Evolutionary conservation across 768 basidiomycete species (phyloP).

Genomic region (Pseudohyphozyma bogoriensis): DNA sequence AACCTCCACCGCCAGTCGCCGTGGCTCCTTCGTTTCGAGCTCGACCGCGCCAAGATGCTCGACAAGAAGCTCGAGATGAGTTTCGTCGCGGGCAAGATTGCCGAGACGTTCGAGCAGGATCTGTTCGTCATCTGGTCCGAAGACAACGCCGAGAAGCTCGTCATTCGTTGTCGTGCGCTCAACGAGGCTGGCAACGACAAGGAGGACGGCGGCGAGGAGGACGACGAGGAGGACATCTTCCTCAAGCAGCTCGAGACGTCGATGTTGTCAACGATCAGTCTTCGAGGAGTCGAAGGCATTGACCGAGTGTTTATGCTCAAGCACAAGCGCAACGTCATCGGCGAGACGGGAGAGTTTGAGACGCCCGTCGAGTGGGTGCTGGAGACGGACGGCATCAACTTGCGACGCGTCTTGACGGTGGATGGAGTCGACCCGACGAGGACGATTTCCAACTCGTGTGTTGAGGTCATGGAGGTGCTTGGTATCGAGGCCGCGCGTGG

Average conservation of each 20-base stretch:
- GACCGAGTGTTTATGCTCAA: constrained; percentile 86
- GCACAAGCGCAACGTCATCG: constrained; percentile 63
- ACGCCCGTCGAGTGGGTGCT: constrained; percentile 71
- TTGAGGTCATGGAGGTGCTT: constrained; percentile 84
- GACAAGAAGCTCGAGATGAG: constrained; percentile 93
- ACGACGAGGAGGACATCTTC: constrained; percentile 89
- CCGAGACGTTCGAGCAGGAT: constrained; percentile 88
- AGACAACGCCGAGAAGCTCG: constrained; percentile 93
- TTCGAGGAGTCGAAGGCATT: constrained; percentile 86
- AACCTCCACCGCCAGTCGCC: constrained; percentile 88
- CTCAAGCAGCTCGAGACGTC: constrained; percentile 90
- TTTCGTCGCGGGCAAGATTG: constrained; percentile 84
- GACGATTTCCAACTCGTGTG: constrained; percentile 94
- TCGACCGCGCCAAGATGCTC: constrained; percentile 95
- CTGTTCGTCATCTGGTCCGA: constrained; percentile 98
- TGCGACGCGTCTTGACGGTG: constrained; percentile 88
- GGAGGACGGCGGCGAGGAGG: constrained; percentile 46
- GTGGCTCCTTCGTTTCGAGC: constrained; percentile 91
- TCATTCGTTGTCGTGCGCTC: constrained; percentile 86
- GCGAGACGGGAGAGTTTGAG: constrained; percentile 49
- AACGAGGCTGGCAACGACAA: constrained; percentile 74
- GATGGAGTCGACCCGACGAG: constrained; percentile 88
- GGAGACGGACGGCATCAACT: constrained; percentile 92
- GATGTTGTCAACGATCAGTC: constrained; percentile 86
- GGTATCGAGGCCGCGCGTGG: constrained; percentile 95